Base-by-base conservation (phyloP, 2,329 filamentous ascomycete species). In the Pyrenochaeta sp. region DNA sequence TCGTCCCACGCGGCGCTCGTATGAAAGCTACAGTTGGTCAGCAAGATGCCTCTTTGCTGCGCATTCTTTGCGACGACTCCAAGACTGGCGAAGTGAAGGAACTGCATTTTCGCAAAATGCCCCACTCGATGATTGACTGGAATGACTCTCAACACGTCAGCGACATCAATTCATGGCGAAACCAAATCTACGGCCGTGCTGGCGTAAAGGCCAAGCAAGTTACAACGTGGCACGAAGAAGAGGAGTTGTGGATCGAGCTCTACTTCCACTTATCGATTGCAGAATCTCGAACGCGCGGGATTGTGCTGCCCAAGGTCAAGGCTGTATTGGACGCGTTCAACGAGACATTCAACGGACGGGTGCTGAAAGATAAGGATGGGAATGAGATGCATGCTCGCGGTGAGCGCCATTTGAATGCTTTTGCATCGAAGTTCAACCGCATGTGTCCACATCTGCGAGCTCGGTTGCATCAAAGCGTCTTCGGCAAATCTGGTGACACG, bases 101-200 rank as follows among this genome's bases (percentile, higher is more conserved):
- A 24, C 55, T 67, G 0, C 61, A 59, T 51, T 71, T 69, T 58
- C 62, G 58, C 42, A 62, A 62, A 32, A 58, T 69, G 12, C 49
- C 61, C 0, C 58, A 61, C 32, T 45, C 55, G 12, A 46, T 48
- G 9, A 65, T 71, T 22, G 60, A 69, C 61, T 71, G 68, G 68
- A 39, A 59, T 52, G 47, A 57, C 44, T 25, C 47, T 2, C 24
- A 48, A 0, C 61, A 71, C 53, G 68, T 71, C 39, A 45, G 24
- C 22, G 65, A 65, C 50, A 66, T 71, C 57, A 71, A 71, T 46
- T 45, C 54, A 0, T 71, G 68, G 68, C 60, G 65, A 48, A 65
- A 65, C 47, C 68, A 69, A 19, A 62, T 71, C 39, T 71, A 66
- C 51, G 55, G 56, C 6, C 67, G 67, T 10, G 67, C 64, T 0